Evolutionary conservation across 768 basidiomycete genomes (phyloP), one percentile per base, ranked within the genome.

Genomic region (Mycena venus): DNA sequence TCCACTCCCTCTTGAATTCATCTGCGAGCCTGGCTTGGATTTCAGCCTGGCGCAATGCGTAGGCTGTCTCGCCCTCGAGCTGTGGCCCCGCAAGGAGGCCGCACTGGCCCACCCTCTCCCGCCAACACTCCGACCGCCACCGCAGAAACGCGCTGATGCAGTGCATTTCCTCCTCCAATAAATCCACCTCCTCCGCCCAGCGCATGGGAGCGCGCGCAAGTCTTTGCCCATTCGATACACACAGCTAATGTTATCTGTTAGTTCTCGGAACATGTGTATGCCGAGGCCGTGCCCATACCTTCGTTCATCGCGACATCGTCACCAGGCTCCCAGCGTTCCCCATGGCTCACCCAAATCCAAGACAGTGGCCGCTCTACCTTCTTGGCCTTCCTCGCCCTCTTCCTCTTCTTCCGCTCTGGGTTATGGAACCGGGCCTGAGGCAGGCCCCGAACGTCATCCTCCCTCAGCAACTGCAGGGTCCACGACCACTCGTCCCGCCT

Each of bases 81-180:
- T 59, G 58, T 12, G 58, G 32, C 1, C 58, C 58, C 2, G 34
- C 58, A 14, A 9, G 17, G 25, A 53, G 53, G 19, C 23, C 40
- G 5, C 36, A 31, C 2, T 14, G 21, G 19, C 29, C 59, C 11
- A 61, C 34, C 58, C 23, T 31, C n/a, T 34, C 64, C 34, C 67
- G 55, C 81, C 80, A 80, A 68, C 60, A 71, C 9, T 66, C 21
- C 5, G 75, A 68, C 23, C 75, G 69, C 73, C 75, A 73, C 27
- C 55, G 4, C 2, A 80, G 51, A 27, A 75, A 79, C 15, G 17
- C 47, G 51, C 64, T 7, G 0, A 72, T 59, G 0, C 77, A 42
- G 5, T 73, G 44, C 80, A 81, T 82, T 61, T 82, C 80, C 58
- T 81, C 79, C 17, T 55, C 32, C 12, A 82, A 58, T 1, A 81